Base-by-base conservation (phyloP, 2,329 filamentous ascomycete species). In the Diplodia mutila region DNA sequence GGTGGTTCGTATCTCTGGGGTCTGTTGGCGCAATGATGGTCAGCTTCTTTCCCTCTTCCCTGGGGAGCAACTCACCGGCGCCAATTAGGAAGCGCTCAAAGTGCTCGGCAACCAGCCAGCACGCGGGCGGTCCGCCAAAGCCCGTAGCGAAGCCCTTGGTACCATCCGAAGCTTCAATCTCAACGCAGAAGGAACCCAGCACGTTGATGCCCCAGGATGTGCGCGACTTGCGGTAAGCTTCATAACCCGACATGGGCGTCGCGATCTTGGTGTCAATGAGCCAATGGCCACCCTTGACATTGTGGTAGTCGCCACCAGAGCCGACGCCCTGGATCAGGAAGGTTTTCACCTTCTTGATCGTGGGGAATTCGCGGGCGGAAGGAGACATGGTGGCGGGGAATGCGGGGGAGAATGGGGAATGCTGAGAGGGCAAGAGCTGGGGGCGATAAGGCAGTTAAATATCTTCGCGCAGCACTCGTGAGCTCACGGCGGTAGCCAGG, bases 141-240 rank as follows among this genome's bases (percentile, higher is more conserved):
- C 94, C 94, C 32, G 94, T 97, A 3, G 94, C 94, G 77, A 97
- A 95, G 46, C 94, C 94, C 72, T 94, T 91, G n/a, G 92, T 95
- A 71, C 94, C 94, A 83, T 97, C 93, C 8, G 87, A 90, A 18
- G 91, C 91, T 79, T 97, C 92, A 66, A 97, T 89, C 80, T 97
- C 93, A 8, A 97, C 87, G 73, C 93, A 91, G 81, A 97, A 97
- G 0, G 93, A 97, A 1, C 94, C 94, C 29, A 97, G 83, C 8
- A 97, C 93, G 74, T 97, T 97, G 85, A 97, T 97, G 46, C 94
- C 94, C 92, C 93, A 97, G 78, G 90, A 93, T 14, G 93, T 97
- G 73, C 94, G 86, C 46, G 93, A 97, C 69, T 90, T 88, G 72
- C 93, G 89, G 80, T 97, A 97, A 73, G 94, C 84, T 71, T 95